phyloP scores from a whole-genome alignment of 208 protist species.

The Wallacemonas collosoma region DNA sequence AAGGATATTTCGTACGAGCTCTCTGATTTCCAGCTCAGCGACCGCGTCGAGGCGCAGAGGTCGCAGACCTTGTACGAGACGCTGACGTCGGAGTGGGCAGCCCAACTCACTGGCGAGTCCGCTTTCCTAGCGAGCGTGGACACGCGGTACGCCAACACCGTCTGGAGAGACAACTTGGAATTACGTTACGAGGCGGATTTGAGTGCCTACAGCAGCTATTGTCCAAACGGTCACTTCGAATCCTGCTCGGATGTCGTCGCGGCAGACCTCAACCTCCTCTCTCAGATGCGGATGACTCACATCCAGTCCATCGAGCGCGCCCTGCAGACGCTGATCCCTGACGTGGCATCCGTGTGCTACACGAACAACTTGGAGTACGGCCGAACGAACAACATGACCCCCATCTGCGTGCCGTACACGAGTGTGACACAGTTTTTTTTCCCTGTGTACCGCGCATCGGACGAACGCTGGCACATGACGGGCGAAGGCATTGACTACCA shows the following conservation, averaged over 20 bases:
- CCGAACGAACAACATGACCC: conserved; percentile 4
- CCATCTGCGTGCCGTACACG: conserved; percentile 33
- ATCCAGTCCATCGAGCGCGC: background rate
- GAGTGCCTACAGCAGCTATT: background rate
- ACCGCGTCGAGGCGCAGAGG: conserved; percentile 18
- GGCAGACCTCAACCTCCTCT: conserved; percentile 9
- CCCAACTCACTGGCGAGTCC: conserved; percentile 16
- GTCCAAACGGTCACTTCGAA: background rate
- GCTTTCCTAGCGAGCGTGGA: conserved; percentile 14
- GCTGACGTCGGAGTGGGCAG: conserved; percentile 24
- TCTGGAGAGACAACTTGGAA: conserved; percentile 32
- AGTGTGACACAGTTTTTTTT: conserved; percentile 47
- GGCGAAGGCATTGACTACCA: conserved; percentile 28
- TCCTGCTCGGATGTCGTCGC: background rate
- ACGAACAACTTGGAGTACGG: conserved; percentile 45
- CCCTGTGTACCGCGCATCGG: conserved; percentile 20
- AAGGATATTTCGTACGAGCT: conserved; percentile 29
- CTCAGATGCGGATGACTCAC: background rate
- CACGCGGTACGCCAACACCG: conserved; percentile 16
- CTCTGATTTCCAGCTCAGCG: conserved; percentile 43
- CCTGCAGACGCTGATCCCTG: background rate
- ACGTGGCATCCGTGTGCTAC: conserved; percentile 35
- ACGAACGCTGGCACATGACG: conserved; percentile 32
- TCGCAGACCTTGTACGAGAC: conserved; percentile 21
- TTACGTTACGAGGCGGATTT: conserved; percentile 21